Conservation (phyloP, 2,329 filamentous ascomycete species). For the Geosmithia putterillii region DNA sequence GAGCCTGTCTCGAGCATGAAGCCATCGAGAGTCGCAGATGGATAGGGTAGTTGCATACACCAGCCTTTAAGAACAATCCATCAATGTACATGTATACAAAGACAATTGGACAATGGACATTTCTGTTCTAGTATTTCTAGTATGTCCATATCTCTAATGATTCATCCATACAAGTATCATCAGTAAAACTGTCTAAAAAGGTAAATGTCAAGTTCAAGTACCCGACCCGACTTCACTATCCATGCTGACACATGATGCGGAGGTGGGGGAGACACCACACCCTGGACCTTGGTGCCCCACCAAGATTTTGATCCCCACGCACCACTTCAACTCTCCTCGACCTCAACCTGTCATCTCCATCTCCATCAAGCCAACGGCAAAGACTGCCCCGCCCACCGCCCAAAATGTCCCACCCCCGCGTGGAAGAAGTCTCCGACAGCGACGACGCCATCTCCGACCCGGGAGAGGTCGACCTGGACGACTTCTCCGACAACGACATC, state of each 20-base stretch:
- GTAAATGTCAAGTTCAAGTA: too few relatives aligned
- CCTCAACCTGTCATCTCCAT: slow-evolving; percentile 1
- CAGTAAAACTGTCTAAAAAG: too few relatives aligned
- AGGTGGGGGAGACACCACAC: neutral
- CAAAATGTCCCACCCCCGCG: slow-evolving; percentile 70
- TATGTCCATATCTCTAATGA: too few relatives aligned
- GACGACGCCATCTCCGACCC: slow-evolving; percentile 69
- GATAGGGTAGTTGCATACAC: too few relatives aligned
- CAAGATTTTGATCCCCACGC: neutral
- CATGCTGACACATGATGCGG: neutral
- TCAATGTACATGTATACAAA: too few relatives aligned
- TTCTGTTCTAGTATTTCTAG: too few relatives aligned
- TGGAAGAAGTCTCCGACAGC: slow-evolving; percentile 86
- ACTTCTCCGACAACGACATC: slow-evolving; percentile 47
- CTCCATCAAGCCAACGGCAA: slow-evolving; percentile 8
- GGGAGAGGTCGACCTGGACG: slow-evolving; percentile 70
- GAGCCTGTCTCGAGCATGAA: too few relatives aligned
- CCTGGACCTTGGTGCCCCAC: slow-evolving; percentile 2
- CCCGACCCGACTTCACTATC: too few relatives aligned
- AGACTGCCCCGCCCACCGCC: slow-evolving; percentile 1
- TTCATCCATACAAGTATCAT: too few relatives aligned
- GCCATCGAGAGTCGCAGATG: too few relatives aligned
- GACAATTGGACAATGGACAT: too few relatives aligned
- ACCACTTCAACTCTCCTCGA: neutral
- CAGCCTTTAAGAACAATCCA: too few relatives aligned